Conservation (phyloP, 306 rosid genomes). For the Trifolium fragiferum region DNA sequence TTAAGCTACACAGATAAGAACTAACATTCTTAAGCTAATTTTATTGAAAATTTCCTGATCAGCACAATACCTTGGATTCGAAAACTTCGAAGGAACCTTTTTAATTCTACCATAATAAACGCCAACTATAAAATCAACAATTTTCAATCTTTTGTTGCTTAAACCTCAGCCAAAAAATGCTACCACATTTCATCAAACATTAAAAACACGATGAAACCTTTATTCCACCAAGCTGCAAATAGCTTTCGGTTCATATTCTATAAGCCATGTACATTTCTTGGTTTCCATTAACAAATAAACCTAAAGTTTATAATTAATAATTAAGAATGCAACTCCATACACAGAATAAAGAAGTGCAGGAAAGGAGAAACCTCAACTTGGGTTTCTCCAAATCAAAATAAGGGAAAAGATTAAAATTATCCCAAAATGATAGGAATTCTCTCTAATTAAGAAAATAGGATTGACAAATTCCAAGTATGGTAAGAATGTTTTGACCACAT, state of each 20-base stretch:
- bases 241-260: conserved; percentile 36
- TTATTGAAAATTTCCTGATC: neutral
- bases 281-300: conserved; percentile 30
- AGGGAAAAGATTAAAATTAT: conserved; percentile 44
- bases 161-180: conserved; percentile 34
- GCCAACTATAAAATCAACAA: conserved; percentile 34
- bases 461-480: too few species aligned
- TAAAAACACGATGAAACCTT: conserved; percentile 22
- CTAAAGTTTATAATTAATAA: conserved; percentile 13
- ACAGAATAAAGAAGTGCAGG: conserved; percentile 44
- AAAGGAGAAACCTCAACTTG: conserved; percentile 58
- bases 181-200: conserved; percentile 44
- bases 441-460: too few species aligned
- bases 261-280: conserved; percentile 10
- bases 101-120: conserved; percentile 45
- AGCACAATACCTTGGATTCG: conserved; percentile 38
- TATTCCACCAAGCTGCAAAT: conserved; percentile 30
- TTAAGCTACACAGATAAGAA: conserved; percentile 17
- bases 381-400: conserved; percentile 55
- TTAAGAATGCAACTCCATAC: conserved; percentile 41
- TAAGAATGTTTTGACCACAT: too few species aligned
- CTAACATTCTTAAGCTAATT: conserved; percentile 24
- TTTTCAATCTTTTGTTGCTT: conserved; percentile 32
- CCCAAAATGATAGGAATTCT: conserved; percentile 47
- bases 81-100: conserved; percentile 36